Percentiles rank a stretch among this genome's conserved stretches.
phyloP scores from a whole-genome alignment of 1,284 basidiomycete genomes.

The Ustilago vetiveriae region DNA sequence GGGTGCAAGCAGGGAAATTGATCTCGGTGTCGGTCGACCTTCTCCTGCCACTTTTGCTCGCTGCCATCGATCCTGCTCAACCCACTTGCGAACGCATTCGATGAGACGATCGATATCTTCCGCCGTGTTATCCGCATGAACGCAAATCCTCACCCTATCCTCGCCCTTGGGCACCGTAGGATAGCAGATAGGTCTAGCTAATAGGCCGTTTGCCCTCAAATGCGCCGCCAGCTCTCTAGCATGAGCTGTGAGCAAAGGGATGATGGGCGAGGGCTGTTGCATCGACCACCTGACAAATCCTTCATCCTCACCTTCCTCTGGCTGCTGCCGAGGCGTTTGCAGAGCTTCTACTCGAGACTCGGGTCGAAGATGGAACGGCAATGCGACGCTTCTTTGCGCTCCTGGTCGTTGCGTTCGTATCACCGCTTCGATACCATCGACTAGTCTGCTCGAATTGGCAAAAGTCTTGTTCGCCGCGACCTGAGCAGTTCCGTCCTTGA shows the following conservation, averaged over 20 bases:
- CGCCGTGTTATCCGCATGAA: slow-evolving; percentile 78
- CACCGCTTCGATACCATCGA: slow-evolving; percentile 14
- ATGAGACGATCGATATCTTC: slow-evolving; percentile 73
- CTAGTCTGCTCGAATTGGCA: slow-evolving; percentile 7
- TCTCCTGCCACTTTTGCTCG: not conserved
- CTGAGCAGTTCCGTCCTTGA: slow-evolving; percentile 76
- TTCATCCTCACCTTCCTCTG: not conserved
- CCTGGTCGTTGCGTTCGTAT: slow-evolving; percentile 7
- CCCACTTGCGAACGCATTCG: slow-evolving; percentile 25
- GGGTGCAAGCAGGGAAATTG: slow-evolving; percentile 13
- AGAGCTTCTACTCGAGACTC: not conserved
- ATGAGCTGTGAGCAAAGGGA: slow-evolving; percentile 81
- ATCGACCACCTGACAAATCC: slow-evolving; percentile 30
- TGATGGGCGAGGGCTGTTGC: slow-evolving; percentile 74
- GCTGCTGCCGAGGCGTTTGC: not conserved
- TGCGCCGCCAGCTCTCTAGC: slow-evolving; percentile 78
- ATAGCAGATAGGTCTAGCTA: slow-evolving; percentile 79
- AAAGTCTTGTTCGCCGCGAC: slow-evolving; percentile 53
- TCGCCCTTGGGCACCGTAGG: slow-evolving; percentile 81
- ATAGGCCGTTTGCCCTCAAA: slow-evolving; percentile 74
- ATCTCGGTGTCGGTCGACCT: not conserved
- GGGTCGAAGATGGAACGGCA: slow-evolving; percentile 22
- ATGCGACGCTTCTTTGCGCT: slow-evolving; percentile 5
- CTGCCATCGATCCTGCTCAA: not conserved
- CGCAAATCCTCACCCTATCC: slow-evolving; percentile 83